Conservation (phyloP, 164 flowering plant genomes). For the Chloranthus sessilifolius region DNA sequence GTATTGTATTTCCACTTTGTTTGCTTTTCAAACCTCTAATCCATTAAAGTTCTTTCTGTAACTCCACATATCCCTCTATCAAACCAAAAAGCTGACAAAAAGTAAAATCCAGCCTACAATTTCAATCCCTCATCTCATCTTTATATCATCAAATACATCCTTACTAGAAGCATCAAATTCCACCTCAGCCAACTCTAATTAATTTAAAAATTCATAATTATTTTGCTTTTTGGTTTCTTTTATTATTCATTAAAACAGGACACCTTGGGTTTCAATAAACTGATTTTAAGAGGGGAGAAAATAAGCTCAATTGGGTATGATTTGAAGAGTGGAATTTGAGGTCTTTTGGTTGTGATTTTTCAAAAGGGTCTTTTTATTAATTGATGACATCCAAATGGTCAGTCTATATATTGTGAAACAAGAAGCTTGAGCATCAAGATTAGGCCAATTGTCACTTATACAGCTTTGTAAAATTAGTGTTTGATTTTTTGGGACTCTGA, state of each 20-base stretch:
- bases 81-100: constrained; percentile 12
- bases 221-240: not conserved
- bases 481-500: not conserved
- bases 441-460: too few relatives aligned
- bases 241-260: too few relatives aligned
- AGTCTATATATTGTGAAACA: too few relatives aligned
- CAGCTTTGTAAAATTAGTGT: too few relatives aligned
- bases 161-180: constrained; percentile 19
- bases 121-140: constrained; percentile 5
- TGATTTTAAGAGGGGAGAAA: too few relatives aligned
- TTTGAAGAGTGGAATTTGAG: not conserved
- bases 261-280: too few relatives aligned
- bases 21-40: constrained; percentile 8
- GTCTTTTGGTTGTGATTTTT: not conserved
- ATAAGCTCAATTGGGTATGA: constrained; percentile 5
- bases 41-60: constrained; percentile 15
- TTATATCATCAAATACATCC: constrained; percentile 6
- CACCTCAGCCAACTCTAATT: constrained; percentile 5
- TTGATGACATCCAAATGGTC: too few relatives aligned
- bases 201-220: not conserved
- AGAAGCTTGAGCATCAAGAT: not conserved
- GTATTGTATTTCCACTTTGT: constrained; percentile 13
- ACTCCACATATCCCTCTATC: constrained; percentile 14
- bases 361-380: not conserved
- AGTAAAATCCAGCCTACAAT: constrained; percentile 23